Base-by-base conservation (phyloP, 2,329 filamentous ascomycete species). In the Diaporthe sp. region DNA sequence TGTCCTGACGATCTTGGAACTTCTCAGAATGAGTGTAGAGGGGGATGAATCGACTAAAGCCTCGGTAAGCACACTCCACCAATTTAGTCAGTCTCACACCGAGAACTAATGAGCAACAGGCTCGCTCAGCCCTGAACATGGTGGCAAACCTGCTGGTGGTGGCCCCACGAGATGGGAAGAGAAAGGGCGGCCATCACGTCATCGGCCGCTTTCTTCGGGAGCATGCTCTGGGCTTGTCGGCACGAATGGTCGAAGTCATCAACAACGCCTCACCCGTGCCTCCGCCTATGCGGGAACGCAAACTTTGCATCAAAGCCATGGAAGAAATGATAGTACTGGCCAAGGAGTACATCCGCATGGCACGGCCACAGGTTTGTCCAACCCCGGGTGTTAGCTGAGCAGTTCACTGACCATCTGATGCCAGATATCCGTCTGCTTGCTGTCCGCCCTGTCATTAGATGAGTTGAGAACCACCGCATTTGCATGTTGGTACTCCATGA, bases 351-450 rank as follows among this genome's bases (percentile, higher is more conserved):
- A 91, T 96, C 42, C 92, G 92, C 75, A 92, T 93, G 78, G 97
- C 94, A 66, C 87, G 98, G 53, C 96, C 97, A 30, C 96, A 98
- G 86, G 94, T 95, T 51, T 10, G 72, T 51, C 15, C 15, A 25
- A 25, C 50, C 13, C 19, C 1, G 13, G 63, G 9, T 51, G 4
- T 65, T 15, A 30, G 25, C 22, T 65, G 39, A 12, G 22, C 6
- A 47, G 7, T n/a, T 56, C 74, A 53, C 80, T 84, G 63, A 84
- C 44, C 17, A 10, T 27, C 19, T 15, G 50, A 72, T 25, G 13
- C 27, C 79, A 96, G 92, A 96, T 98, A 72, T 95, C 95, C 77
- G 95, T 96, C n/a, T 98, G 94, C 80, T 86, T 99, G 17, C 92
- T 97, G 76, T 95, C 95, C 30, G 95, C 95, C 0, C 89, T 98